phyloP scores from a whole-genome alignment of 306 rosid species.

The Gleditsia sinensis region DNA sequence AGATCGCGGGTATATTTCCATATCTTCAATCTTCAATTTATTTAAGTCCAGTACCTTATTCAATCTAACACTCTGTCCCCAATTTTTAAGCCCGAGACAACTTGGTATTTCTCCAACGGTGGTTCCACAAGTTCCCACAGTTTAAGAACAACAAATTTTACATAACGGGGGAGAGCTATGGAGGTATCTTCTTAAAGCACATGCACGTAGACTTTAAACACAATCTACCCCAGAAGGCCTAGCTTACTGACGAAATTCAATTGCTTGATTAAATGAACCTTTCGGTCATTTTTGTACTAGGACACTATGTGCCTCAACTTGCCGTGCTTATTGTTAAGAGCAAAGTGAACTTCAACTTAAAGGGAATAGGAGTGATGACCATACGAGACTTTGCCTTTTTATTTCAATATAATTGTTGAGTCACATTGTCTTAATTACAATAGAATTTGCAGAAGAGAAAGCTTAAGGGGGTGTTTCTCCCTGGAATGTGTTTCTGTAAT shows the following conservation, averaged over 20 bases:
- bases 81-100: constrained; percentile 34
- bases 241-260: not conserved
- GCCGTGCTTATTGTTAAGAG: constrained; percentile 38
- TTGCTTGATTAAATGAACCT: not conserved
- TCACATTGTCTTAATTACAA: not conserved
- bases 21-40: not conserved
- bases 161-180: constrained; percentile 44
- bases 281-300: constrained; percentile 2
- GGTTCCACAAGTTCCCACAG: constrained; percentile 41
- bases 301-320: constrained; percentile 48
- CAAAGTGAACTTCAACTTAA: constrained; percentile 30
- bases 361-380: constrained; percentile 41
- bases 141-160: constrained; percentile 30
- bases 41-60: not conserved
- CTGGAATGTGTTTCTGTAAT: not conserved
- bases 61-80: not conserved
- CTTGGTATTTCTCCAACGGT: constrained; percentile 28
- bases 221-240: not conserved
- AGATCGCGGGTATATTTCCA: constrained; percentile 27
- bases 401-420: not conserved
- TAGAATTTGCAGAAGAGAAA: constrained; percentile 24
- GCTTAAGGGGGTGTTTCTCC: not conserved
- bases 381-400: not conserved
- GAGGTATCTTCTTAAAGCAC: constrained; percentile 18
- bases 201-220: too few relatives aligned